Base-by-base conservation (phyloP, 192 early-diverging fungal genomes). In the Podochytrium sp. region DNA sequence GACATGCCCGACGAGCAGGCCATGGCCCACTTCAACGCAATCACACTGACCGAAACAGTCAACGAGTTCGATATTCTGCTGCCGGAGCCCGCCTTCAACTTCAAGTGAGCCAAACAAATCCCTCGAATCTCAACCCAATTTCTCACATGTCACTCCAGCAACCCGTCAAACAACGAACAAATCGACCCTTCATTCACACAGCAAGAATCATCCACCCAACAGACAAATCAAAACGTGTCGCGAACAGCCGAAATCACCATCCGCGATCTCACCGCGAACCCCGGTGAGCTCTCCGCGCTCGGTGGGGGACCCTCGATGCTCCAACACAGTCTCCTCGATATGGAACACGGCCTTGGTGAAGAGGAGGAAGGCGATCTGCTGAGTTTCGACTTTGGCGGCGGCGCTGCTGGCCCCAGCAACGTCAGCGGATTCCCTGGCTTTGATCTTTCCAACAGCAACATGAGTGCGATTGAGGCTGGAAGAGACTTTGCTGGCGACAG, bases 1-100 rank as follows among this genome's bases (percentile, higher is more conserved):
- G 95, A 98, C 70, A 86, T 97, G 76, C 87, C 93, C 5, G 87
- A 86, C 5, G 92, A 92, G 38, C 81, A 91, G 6, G 78, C 87
- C 34, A 77, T 86, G 0, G 92, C 96, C 0, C 87, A 84, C 61
- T 83, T 88, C 43, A 91, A 89, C 64, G 87, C 94, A 16, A 98
- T 99, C 73, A 98, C 96, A 3, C 79, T 98, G 41, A 84, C 89
- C 0, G 95, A 97, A 51, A 87, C 86, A 4, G 85, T 96, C 49
- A 95, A 93, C 16, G 95, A 96, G 73, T 95, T 95, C 77, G 96
- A 98, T 79, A 91, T 99, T 40, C 79, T 97, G 52, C 76, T 97
- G 35, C 94, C 94, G 12, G 91, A 93, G 33, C 80, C 91, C 2
- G 65, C 78, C 7, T 83, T 92, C 18, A 72, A 81, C 50, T 25